Conservation (phyloP, 2,329 filamentous ascomycete genomes). For the Colletotrichum shisoi region DNA sequence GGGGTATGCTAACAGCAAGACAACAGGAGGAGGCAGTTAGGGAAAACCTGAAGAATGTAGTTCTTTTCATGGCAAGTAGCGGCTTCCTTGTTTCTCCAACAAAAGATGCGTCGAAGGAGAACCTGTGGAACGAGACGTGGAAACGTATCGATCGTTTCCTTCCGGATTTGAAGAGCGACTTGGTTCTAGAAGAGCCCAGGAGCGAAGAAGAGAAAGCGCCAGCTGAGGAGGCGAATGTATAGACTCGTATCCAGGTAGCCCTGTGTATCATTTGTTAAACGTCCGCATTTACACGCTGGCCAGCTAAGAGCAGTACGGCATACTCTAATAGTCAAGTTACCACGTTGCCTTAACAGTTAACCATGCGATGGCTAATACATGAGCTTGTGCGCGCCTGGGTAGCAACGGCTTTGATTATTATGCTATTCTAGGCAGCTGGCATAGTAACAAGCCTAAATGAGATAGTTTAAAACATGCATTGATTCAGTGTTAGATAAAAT, state of each 20-base stretch:
- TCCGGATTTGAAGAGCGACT: constrained; percentile 65
- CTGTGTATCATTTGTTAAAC: neutral
- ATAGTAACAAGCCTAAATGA: neutral
- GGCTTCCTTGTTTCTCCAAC: constrained; percentile 80
- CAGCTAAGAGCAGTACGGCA: neutral
- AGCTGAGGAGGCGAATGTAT: constrained; percentile 6
- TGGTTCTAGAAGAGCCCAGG: constrained; percentile 59
- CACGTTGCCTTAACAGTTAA: neutral
- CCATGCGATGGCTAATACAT: neutral
- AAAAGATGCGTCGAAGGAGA: constrained; percentile 62
- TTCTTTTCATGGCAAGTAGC: constrained; percentile 92
- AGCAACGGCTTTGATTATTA: neutral
- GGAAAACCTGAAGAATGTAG: constrained; percentile 93
- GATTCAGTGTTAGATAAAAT: neutral
- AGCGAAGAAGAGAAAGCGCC: neutral
- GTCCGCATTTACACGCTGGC: neutral
- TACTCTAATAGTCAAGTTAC: neutral
- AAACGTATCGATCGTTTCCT: constrained; percentile 72
- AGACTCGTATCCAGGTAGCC: neutral
- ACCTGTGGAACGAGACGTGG: constrained; percentile 69
- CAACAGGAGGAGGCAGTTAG: constrained; percentile 88
- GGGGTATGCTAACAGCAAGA: constrained; percentile 14
- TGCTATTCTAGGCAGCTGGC: neutral
- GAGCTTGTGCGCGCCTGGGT: neutral
- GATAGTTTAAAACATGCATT: neutral